Evolutionary conservation across 345 rosid genomes (phyloP).

Genomic region (Alliaria petiolata): DNA sequence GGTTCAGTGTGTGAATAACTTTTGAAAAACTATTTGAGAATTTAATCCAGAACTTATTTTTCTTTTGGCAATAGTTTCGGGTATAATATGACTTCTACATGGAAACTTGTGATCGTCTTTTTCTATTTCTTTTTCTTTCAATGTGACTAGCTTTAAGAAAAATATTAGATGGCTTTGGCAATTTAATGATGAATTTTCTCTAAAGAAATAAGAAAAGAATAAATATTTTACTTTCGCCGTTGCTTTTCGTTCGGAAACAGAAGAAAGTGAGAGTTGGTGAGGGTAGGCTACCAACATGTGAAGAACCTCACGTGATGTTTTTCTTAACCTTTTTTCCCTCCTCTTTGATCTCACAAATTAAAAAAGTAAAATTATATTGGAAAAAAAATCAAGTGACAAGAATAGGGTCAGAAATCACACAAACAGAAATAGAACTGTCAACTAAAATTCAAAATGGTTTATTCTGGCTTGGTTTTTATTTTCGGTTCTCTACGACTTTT

Average conservation of each 20-base stretch:
- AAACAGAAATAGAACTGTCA: neutral
- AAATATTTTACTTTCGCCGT: conserved; percentile 8
- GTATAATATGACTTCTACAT: conserved; percentile 23
- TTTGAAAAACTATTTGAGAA: neutral
- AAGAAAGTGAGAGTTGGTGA: conserved; percentile 27
- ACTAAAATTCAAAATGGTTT: neutral
- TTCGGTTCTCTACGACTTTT: neutral
- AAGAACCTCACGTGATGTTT: conserved; percentile 15
- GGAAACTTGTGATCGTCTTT: conserved; percentile 6
- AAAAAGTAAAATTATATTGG: no score
- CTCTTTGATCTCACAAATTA: neutral
- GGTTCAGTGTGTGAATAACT: neutral
- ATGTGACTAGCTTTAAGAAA: conserved; percentile 16
- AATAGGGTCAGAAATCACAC: no score
- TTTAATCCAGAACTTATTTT: no score
- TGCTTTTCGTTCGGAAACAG: conserved; percentile 14
- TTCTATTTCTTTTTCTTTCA: neutral
- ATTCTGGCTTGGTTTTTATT: neutral
- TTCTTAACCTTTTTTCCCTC: neutral
- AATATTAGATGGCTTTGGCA: neutral
- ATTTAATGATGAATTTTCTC: conserved; percentile 13
- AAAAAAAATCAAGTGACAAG: no score
- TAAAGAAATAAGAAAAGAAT: neutral
- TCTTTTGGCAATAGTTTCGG: neutral
- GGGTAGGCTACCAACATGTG: conserved; percentile 33